Evolutionary conservation across 495 filamentous ascomycete genomes (phyloP).

Genomic region (Aspergillus incahuasiensis): DNA sequence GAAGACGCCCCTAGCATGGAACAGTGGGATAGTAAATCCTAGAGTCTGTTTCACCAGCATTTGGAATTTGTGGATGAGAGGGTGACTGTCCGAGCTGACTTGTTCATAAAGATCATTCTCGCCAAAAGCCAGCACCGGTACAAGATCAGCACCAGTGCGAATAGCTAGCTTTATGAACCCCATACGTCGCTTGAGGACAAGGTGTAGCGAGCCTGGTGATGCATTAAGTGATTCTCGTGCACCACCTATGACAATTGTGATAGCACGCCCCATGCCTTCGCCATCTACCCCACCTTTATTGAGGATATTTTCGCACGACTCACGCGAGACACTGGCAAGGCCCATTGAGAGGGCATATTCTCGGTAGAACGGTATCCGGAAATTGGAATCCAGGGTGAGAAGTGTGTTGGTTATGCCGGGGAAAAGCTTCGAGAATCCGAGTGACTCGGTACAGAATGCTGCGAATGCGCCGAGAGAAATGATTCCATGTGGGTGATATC

Average conservation of each 20-base stretch:
- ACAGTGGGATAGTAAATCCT: constrained; percentile 90
- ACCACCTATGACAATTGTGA: constrained; percentile 93
- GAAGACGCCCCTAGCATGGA: constrained; percentile 89
- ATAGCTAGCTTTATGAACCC: constrained; percentile 93
- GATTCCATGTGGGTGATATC: constrained; percentile 96
- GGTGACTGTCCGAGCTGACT: constrained; percentile 63
- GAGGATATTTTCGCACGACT: constrained; percentile 84
- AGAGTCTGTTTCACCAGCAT: constrained; percentile 73
- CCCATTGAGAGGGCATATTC: constrained; percentile 88
- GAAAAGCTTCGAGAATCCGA: constrained; percentile 84
- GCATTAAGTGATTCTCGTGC: constrained; percentile 89
- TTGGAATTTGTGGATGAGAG: constrained; percentile 69
- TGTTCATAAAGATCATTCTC: constrained; percentile 97
- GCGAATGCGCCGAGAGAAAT: constrained; percentile 94
- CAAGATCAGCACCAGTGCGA: constrained; percentile 82
- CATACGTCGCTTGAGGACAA: constrained; percentile 78
- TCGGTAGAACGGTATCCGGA: constrained; percentile 87
- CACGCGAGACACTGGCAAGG: constrained; percentile 80
- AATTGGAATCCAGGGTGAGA: constrained; percentile 86
- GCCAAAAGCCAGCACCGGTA: constrained; percentile 87
- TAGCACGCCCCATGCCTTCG: constrained; percentile 91
- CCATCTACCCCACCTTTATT: constrained; percentile 68
- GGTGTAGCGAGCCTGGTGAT: constrained; percentile 62
- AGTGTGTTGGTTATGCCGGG: constrained; percentile 93
- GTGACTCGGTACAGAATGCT: constrained; percentile 84